Conservation (phyloP, 805 yeast genomes). For the Ogataea degrootiae region DNA sequence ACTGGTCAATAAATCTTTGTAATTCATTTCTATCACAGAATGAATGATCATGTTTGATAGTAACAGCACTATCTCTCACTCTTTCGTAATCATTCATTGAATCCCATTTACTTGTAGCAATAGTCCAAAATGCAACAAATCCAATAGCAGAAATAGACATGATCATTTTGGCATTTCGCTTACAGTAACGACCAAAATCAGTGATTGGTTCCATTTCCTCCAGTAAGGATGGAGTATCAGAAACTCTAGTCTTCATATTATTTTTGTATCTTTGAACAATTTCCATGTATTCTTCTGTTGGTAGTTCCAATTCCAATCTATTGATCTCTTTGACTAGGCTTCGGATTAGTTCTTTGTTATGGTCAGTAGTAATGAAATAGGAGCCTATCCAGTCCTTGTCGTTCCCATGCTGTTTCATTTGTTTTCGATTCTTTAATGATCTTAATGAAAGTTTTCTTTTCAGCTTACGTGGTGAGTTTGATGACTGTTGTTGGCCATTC, state of each 20-base stretch:
- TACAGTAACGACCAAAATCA: slow-evolving; percentile 27
- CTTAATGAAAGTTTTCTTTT: slow-evolving; percentile 3
- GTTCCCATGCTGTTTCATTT: neutral
- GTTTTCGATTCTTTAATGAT: neutral
- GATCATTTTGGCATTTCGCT: slow-evolving; percentile 14
- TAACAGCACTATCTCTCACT: slow-evolving; percentile 6
- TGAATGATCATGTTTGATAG: slow-evolving; percentile 7
- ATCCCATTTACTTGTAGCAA: slow-evolving; percentile 22
- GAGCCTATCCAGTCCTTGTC: neutral
- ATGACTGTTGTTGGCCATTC: slow-evolving; percentile 2
- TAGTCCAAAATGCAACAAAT: slow-evolving; percentile 23
- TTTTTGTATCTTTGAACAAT: slow-evolving; percentile 9
- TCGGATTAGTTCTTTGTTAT: slow-evolving; percentile 7
- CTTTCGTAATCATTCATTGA: slow-evolving; percentile 15
- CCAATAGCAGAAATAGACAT: slow-evolving; percentile 15
- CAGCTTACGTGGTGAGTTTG: neutral
- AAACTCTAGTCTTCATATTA: slow-evolving; percentile 1
- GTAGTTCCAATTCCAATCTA: slow-evolving; percentile 3
- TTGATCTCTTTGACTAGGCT: slow-evolving; percentile 6
- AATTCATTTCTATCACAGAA: slow-evolving; percentile 24
- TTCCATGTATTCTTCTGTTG: slow-evolving; percentile 8
- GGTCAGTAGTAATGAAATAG: neutral
- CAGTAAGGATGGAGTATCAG: slow-evolving; percentile 14
- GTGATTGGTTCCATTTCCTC: slow-evolving; percentile 21
- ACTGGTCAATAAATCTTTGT: slow-evolving; percentile 15